Conservation (phyloP, 441 rosid species). For the Arabidopsis hybrid region DNA sequence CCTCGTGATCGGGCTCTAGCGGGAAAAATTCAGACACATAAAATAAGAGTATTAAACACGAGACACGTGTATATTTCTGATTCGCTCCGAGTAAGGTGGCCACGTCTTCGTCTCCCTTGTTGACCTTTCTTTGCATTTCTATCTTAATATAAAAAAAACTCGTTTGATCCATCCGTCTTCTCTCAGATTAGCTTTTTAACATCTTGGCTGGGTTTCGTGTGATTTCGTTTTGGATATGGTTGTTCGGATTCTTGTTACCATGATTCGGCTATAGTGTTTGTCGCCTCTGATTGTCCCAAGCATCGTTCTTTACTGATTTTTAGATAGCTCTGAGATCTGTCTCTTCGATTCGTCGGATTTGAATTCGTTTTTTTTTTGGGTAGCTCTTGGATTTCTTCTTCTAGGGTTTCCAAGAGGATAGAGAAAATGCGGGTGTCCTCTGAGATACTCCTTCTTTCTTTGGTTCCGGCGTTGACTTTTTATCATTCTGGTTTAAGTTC, state of each 20-base stretch:
- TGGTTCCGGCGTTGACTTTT: constrained; percentile 60
- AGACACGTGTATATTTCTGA: background rate
- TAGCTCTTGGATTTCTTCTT: too few species aligned
- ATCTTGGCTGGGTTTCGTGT: background rate
- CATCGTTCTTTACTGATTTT: constrained; percentile 5
- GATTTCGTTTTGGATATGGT: background rate
- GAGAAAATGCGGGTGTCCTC: constrained; percentile 76
- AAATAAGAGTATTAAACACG: background rate
- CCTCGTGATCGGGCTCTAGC: too few species aligned
- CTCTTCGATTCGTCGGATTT: constrained; percentile 23
- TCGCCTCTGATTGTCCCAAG: background rate
- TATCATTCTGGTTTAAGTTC: constrained; percentile 65
- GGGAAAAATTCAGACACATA: background rate
- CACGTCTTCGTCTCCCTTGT: background rate
- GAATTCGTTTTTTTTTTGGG: constrained; percentile 1
- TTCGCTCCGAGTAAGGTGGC: background rate
- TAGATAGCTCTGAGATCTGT: constrained; percentile 12
- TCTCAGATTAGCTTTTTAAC: too few species aligned
- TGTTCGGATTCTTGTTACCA: background rate
- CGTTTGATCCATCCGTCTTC: background rate
- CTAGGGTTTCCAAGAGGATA: constrained; percentile 71
- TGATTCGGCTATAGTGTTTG: constrained; percentile 24
- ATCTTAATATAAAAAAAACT: background rate
- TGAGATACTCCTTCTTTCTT: constrained; percentile 48
- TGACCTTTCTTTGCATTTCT: background rate